Conservation (phyloP, 1,284 basidiomycete genomes). For the Caloboletus firmus region DNA sequence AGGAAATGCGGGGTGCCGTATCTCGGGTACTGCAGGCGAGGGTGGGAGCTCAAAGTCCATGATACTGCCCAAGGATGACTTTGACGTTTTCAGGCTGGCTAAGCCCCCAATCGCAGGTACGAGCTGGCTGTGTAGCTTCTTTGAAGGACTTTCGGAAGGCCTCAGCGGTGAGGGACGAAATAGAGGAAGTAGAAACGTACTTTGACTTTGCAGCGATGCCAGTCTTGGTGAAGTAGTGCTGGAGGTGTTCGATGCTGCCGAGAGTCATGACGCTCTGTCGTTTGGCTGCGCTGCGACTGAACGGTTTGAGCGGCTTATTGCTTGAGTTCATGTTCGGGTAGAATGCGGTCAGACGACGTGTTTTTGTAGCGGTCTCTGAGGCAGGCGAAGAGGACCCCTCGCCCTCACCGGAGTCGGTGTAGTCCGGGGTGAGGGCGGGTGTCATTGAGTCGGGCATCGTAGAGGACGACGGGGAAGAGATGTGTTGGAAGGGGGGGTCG, state of each 20-base stretch:
- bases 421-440: conserved; percentile 50
- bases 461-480: conserved; percentile 7
- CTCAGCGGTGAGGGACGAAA: background rate
- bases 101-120: conserved; percentile 72
- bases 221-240: conserved; percentile 86
- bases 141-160: conserved; percentile 44
- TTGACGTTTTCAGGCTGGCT: conserved; percentile 38
- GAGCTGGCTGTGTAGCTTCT: conserved; percentile 58
- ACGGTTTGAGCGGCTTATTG: conserved; percentile 75
- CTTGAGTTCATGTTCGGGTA: conserved; percentile 71
- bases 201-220: conserved; percentile 70
- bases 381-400: conserved; percentile 27
- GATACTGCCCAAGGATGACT: conserved; percentile 42
- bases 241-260: conserved; percentile 83
- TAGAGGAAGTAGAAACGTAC: conserved; percentile 44
- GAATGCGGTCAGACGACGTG: conserved; percentile 65
- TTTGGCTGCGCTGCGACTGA: conserved; percentile 82
- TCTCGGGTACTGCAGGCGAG: conserved; percentile 57
- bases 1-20: conserved; percentile 45
- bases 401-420: conserved; percentile 44
- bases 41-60: conserved; percentile 64
- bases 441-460: conserved; percentile 45
- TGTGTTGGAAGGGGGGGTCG: conserved; percentile 4
- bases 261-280: conserved; percentile 84
- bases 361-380: conserved; percentile 23